A percentile compares a stretch with the other conserved stretches of the same genome.
phyloP scores from a whole-genome alignment of 371 early-diverging fungal species.

The Haplosporangium sp. region DNA sequence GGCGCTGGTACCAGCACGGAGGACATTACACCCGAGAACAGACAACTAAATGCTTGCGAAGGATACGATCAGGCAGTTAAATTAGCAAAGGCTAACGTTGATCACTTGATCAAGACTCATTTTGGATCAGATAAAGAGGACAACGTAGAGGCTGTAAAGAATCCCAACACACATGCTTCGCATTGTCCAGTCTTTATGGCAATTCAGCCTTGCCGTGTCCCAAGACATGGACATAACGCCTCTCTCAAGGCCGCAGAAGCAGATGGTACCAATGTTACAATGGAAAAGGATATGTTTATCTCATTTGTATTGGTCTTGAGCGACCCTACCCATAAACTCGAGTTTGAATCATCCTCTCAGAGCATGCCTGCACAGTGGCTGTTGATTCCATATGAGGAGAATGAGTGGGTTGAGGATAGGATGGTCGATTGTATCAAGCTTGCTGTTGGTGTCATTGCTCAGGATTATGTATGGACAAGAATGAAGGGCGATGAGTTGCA shows the following conservation, averaged over 20 bases:
- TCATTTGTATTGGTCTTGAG: constrained; percentile 65
- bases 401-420: constrained; percentile 78
- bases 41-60: constrained; percentile 71
- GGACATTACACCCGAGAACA: constrained; percentile 51
- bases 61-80: constrained; percentile 67
- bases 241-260: constrained; percentile 18
- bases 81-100: constrained; percentile 69
- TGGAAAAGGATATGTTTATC: constrained; percentile 58
- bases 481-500: constrained; percentile 63
- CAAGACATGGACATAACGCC: constrained; percentile 41
- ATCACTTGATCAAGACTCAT: constrained; percentile 65
- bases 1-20: constrained; percentile 58
- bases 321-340: constrained; percentile 72
- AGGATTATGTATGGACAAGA: constrained; percentile 78
- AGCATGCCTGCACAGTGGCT: constrained; percentile 70
- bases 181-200: constrained; percentile 75
- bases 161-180: constrained; percentile 63
- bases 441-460: constrained; percentile 70
- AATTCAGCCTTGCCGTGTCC: constrained; percentile 68
- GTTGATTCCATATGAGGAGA: constrained; percentile 73
- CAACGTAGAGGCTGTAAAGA: constrained; percentile 31
- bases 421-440: constrained; percentile 68
- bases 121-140: constrained; percentile 43
- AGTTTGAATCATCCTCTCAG: constrained; percentile 71
- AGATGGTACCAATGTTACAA: constrained; percentile 10